Conservation (phyloP, 1,139 yeast species). For the Blastobotrys serpentis region DNA sequence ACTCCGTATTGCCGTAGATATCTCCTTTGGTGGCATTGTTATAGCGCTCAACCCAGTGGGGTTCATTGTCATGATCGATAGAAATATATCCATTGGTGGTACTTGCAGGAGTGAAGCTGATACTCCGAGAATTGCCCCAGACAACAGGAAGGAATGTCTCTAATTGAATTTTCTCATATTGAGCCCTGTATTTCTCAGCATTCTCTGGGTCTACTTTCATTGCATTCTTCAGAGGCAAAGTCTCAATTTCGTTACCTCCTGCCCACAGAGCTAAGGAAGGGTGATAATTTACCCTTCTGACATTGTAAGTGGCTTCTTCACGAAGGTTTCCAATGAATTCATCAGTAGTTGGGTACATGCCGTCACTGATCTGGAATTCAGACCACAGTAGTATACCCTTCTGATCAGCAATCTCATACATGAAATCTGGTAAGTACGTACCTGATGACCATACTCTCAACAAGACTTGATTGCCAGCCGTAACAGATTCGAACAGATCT, state of each 20-base stretch:
- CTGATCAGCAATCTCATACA: constrained; percentile 2
- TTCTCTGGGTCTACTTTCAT: constrained; percentile 1
- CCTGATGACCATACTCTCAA: constrained; percentile 6
- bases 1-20: constrained; percentile 7
- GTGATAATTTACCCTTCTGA: not conserved
- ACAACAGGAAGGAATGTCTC: constrained; percentile 10
- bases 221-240: constrained; percentile 2
- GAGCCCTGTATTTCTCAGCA: not conserved
- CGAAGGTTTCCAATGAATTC: constrained; percentile 2
- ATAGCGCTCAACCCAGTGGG: constrained; percentile 11
- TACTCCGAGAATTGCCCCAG: constrained; percentile 6
- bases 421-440: constrained; percentile 1
- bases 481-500: not conserved
- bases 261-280: constrained; percentile 4
- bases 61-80: constrained; percentile 5
- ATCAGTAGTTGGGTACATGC: constrained; percentile 7
- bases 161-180: constrained; percentile 5
- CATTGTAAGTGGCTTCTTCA: not conserved
- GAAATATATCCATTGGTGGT: constrained; percentile 10
- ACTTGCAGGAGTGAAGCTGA: constrained; percentile 9
- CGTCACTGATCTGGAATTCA: constrained; percentile 7
- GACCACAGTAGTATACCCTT: constrained; percentile 7
- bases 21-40: constrained; percentile 11
- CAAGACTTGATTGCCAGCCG: constrained; percentile 4
- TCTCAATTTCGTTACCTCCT: constrained; percentile 5